Evolutionary conservation across 129 eudicot species (phyloP).

Genomic region (Pseudognaphalium luteoalbum): DNA sequence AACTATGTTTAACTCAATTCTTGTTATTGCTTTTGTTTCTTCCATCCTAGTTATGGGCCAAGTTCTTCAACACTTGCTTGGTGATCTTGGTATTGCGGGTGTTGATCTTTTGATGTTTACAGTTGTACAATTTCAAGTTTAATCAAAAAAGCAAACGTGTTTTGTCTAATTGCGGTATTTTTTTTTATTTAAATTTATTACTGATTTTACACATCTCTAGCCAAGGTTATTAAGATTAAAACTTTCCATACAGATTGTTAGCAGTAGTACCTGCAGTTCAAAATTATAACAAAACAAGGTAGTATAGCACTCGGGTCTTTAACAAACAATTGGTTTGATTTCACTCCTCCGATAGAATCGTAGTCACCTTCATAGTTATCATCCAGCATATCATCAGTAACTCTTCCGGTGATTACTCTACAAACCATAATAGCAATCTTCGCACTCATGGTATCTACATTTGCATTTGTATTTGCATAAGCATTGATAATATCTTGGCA

Average conservation of each 20-base stretch:
- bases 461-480: slow-evolving; percentile 15
- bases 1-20: too few species aligned
- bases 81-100: too few species aligned
- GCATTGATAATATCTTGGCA: slow-evolving; percentile 32
- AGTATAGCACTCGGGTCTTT: slow-evolving; percentile 46
- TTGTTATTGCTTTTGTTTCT: too few species aligned
- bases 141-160: too few species aligned
- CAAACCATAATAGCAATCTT: slow-evolving; percentile 45
- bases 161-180: too few species aligned
- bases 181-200: too few species aligned
- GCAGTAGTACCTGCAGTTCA: slow-evolving; percentile 28
- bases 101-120: too few species aligned
- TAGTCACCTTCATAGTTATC: slow-evolving; percentile 32
- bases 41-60: too few species aligned
- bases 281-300: slow-evolving; percentile 47
- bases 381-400: slow-evolving; percentile 30
- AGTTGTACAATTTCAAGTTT: too few species aligned
- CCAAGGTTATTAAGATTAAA: not conserved
- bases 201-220: not conserved
- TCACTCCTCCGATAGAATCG: slow-evolving; percentile 37
- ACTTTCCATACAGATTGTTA: not conserved
- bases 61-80: too few species aligned
- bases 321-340: slow-evolving; percentile 39
- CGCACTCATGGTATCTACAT: slow-evolving; percentile 29
- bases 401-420: slow-evolving; percentile 45